These are phyloP conservation scores for Boletus calvinii DNA, from an alignment of 1,284 basidiomycete species.

Conservation along the genomic window DNA sequence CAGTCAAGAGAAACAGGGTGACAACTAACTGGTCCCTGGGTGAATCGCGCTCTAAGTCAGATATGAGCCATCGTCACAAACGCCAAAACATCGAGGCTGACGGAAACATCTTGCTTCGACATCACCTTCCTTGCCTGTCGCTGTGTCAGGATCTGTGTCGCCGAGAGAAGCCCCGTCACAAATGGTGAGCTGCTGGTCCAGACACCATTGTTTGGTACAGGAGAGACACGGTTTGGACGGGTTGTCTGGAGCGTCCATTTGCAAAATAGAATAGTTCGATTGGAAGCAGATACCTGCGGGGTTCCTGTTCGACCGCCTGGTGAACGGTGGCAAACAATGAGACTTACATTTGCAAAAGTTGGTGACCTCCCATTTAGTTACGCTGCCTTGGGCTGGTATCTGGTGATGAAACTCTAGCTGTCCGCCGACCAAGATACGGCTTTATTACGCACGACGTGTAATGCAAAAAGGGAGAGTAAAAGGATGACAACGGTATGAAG, in stretches of 20 bases:
- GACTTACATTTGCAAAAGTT: slow-evolving; percentile 80
- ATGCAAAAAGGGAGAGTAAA: slow-evolving; percentile 19
- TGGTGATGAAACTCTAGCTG: slow-evolving; percentile 29
- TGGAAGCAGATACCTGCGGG: slow-evolving; percentile 84
- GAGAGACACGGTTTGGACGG: slow-evolving; percentile 87
- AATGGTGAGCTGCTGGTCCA: slow-evolving; percentile 87
- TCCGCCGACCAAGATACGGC: background rate
- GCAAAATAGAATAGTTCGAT: slow-evolving; percentile 84
- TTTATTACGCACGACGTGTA: slow-evolving; percentile 30
- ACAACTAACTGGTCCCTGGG: slow-evolving; percentile 90
- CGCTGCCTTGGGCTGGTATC: slow-evolving; percentile 45
- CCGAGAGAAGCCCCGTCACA: slow-evolving; percentile 84
- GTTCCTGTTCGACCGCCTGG: slow-evolving; percentile 10
- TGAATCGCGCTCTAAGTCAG: slow-evolving; percentile 70
- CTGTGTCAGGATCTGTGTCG: slow-evolving; percentile 86
- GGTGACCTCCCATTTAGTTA: slow-evolving; percentile 79
- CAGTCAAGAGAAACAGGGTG: slow-evolving; percentile 82
- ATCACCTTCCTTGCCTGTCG: slow-evolving; percentile 94
- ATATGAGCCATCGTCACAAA: slow-evolving; percentile 31
- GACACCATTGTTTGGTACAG: slow-evolving; percentile 94
- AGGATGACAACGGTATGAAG: slow-evolving; percentile 15
- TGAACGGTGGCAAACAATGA: background rate
- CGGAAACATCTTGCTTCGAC: slow-evolving; percentile 95
- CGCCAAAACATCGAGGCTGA: slow-evolving; percentile 47
- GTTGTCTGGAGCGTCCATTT: slow-evolving; percentile 77